Conservation (phyloP, 352 stramenopile species). For the Phytophthora pini region DNA sequence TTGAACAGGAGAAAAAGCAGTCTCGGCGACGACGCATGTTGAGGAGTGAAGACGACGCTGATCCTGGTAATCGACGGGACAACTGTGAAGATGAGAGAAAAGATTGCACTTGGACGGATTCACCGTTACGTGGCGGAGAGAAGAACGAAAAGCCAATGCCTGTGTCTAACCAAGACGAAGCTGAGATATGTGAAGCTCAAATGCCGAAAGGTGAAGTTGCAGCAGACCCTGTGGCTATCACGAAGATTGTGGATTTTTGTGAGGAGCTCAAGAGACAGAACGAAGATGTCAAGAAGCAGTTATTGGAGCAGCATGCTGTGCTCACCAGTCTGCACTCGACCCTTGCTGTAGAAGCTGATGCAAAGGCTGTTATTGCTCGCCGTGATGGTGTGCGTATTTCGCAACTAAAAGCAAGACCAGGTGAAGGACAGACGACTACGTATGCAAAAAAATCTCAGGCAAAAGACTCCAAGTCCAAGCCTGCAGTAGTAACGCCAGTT, state of each 20-base stretch:
- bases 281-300: constrained; percentile 60
- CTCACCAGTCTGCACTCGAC: constrained; percentile 41
- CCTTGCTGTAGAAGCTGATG: constrained; percentile 5
- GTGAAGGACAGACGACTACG: neutral
- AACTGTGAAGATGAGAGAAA: neutral
- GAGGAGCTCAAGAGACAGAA: constrained; percentile 67
- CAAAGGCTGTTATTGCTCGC: neutral
- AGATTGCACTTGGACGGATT: neutral
- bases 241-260: constrained; percentile 63
- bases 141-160: neutral
- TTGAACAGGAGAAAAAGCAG: constrained; percentile 9
- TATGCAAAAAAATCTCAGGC: neutral
- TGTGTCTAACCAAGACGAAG: constrained; percentile 24
- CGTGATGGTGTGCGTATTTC: neutral
- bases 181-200: neutral
- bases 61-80: neutral
- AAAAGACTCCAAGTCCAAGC: constrained; percentile 2
- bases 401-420: neutral
- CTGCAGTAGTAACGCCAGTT: neutral
- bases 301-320: constrained; percentile 52
- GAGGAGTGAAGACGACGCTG: constrained; percentile 6
- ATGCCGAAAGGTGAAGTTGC: constrained; percentile 2
- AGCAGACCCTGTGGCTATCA: constrained; percentile 36
- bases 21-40: neutral
- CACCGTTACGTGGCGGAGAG: neutral